Evolutionary conservation across 2,329 filamentous ascomycete species (phyloP).

Genomic region (Sodiomyces alkalinus): DNA sequence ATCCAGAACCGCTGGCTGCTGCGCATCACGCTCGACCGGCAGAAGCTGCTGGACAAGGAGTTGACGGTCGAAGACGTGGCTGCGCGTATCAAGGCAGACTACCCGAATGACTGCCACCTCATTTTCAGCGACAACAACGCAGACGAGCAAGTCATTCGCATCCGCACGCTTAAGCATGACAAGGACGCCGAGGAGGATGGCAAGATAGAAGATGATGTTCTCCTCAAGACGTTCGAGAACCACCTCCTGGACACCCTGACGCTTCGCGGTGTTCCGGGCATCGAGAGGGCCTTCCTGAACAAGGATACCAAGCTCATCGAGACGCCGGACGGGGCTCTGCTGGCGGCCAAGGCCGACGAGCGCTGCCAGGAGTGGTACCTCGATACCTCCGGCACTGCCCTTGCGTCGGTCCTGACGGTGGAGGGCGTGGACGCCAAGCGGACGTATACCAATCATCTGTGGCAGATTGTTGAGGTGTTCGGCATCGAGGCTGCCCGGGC

Average conservation of each 20-base stretch:
- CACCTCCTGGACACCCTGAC: slow-evolving; percentile 86
- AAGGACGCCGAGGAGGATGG: slow-evolving; percentile 53
- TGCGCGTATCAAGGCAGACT: slow-evolving; percentile 75
- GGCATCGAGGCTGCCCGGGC: slow-evolving; percentile 90
- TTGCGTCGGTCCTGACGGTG: slow-evolving; percentile 71
- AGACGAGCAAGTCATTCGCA: slow-evolving; percentile 84
- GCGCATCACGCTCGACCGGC: slow-evolving; percentile 81
- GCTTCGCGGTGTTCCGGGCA: slow-evolving; percentile 75
- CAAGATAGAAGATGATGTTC: slow-evolving; percentile 70
- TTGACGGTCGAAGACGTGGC: slow-evolving; percentile 87
- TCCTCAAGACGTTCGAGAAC: slow-evolving; percentile 80
- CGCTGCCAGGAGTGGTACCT: slow-evolving; percentile 87
- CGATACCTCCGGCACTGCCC: slow-evolving; percentile 80
- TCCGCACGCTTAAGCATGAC: slow-evolving; percentile 59
- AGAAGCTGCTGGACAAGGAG: slow-evolving; percentile 90
- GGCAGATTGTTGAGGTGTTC: slow-evolving; percentile 86
- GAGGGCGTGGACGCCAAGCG: slow-evolving; percentile 75
- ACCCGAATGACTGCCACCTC: slow-evolving; percentile 70
- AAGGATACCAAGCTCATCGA: slow-evolving; percentile 57
- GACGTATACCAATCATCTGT: slow-evolving; percentile 91
- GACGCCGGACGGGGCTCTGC: slow-evolving; percentile 54
- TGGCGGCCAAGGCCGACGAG: slow-evolving; percentile 57
- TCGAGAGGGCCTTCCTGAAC: slow-evolving; percentile 88
- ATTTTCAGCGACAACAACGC: slow-evolving; percentile 98
- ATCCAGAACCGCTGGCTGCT: slow-evolving; percentile 90